A percentile compares a stretch with the other conserved stretches of the same genome.
phyloP scores from a whole-genome alignment of 352 stramenopile species.

The Phytophthora pisi region DNA sequence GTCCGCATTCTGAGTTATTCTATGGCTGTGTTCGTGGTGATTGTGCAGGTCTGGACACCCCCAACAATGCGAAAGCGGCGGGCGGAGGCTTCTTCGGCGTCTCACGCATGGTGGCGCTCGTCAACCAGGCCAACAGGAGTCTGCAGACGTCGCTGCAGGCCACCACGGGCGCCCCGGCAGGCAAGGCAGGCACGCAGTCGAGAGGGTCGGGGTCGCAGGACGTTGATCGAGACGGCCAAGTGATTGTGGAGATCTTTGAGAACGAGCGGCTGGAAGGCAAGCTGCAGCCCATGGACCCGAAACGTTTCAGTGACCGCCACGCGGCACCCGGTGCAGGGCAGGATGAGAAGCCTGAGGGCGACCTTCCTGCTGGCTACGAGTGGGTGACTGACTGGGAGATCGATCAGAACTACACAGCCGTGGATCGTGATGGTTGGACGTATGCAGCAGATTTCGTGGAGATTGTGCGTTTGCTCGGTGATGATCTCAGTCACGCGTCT shows the following conservation, averaged over 20 bases:
- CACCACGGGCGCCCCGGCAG: conserved; percentile 32
- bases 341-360: conserved; percentile 69
- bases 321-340: conserved; percentile 58
- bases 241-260: conserved; percentile 84
- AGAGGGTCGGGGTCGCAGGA: conserved; percentile 62
- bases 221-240: conserved; percentile 71
- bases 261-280: conserved; percentile 85
- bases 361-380: conserved; percentile 73
- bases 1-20: too few species aligned
- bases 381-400: conserved; percentile 88
- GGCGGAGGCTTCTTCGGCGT: conserved; percentile 73
- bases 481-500: conserved; percentile 86
- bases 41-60: conserved; percentile 36
- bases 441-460: conserved; percentile 86
- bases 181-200: conserved; percentile 34
- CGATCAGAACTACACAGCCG: conserved; percentile 78
- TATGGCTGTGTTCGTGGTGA: not conserved
- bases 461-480: conserved; percentile 71
- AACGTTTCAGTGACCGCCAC: conserved; percentile 70
- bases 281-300: conserved; percentile 72
- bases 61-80: conserved; percentile 42
- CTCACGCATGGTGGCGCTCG: conserved; percentile 69
- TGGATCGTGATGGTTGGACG: conserved; percentile 85
- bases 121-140: conserved; percentile 73
- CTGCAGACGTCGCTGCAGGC: conserved; percentile 75